Percentiles rank a stretch among this genome's conserved stretches.
These are phyloP conservation scores for Pleurostoma richardsiae DNA, from an alignment of 2,329 filamentous ascomycete species.

Conservation along the genomic window DNA sequence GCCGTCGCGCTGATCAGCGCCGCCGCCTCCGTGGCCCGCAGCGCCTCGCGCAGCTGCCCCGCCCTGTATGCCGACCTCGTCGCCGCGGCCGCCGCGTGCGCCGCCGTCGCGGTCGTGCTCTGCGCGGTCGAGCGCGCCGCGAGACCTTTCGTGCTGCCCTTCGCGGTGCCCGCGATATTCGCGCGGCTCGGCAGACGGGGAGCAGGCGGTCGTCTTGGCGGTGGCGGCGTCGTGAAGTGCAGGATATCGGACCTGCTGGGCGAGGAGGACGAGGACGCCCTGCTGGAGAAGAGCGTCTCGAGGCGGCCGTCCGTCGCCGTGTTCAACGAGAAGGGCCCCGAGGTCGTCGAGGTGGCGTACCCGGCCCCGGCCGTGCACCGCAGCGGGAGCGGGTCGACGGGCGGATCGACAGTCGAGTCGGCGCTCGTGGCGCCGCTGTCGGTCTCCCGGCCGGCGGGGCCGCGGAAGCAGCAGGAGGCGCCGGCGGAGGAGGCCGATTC, in stretches of 20 bases:
- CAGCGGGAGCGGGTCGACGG: background rate
- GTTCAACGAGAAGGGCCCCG: constrained; percentile 6
- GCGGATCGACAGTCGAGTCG: background rate
- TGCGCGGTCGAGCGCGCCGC: background rate
- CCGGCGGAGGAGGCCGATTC: background rate
- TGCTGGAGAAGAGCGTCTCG: constrained; percentile 9
- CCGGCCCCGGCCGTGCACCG: background rate
- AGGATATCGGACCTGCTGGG: constrained; percentile 1
- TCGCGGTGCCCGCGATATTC: background rate
- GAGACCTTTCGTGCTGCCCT: background rate
- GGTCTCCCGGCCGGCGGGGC: background rate
- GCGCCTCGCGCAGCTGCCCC: background rate
- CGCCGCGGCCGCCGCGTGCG: constrained; percentile 8
- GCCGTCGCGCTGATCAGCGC: constrained; percentile 16
- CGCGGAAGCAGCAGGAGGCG: background rate
- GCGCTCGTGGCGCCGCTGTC: background rate
- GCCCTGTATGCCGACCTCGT: constrained; percentile 18
- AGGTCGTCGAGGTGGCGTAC: constrained; percentile 13
- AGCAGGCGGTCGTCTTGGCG: background rate
- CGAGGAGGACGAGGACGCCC: constrained; percentile 3
- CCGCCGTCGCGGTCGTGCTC: constrained; percentile 15
- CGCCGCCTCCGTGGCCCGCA: constrained; percentile 8
- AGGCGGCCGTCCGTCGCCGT: constrained; percentile 7
- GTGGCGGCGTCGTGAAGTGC: constrained; percentile 5
- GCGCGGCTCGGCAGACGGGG: background rate